A percentile compares a stretch with the other conserved stretches of the same genome.
These are phyloP conservation scores for Aureobasidium leucospermi DNA, from an alignment of 2,329 filamentous ascomycete genomes.

Conservation along the genomic window DNA sequence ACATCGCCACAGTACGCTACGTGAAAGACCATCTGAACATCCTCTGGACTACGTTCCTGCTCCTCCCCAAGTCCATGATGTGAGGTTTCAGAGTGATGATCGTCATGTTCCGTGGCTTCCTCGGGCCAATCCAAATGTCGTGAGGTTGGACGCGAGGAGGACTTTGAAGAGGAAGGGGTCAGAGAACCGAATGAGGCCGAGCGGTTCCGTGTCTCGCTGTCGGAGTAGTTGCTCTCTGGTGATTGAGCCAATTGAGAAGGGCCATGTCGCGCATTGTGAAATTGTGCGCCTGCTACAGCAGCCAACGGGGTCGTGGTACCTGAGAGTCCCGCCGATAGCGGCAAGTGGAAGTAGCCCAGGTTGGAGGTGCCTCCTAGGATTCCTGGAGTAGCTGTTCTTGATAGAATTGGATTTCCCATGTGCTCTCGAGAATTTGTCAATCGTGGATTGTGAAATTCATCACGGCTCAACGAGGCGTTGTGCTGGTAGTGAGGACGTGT, in stretches of 20 bases:
- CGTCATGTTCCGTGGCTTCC: slow-evolving; percentile 16
- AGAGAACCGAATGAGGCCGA: slow-evolving; percentile 38
- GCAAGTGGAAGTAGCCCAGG: slow-evolving; percentile 75
- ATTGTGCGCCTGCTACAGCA: slow-evolving; percentile 66
- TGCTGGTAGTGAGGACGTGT: slow-evolving; percentile 3
- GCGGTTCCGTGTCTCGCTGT: slow-evolving; percentile 30
- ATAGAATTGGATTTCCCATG: slow-evolving; percentile 28
- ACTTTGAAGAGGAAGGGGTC: slow-evolving; percentile 38
- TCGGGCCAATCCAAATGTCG: slow-evolving; percentile 25
- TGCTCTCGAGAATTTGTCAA: slow-evolving; percentile 13
- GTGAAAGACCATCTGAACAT: slow-evolving; percentile 86
- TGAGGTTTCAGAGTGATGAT: background rate
- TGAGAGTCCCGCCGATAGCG: slow-evolving; percentile 62
- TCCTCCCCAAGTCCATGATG: background rate
- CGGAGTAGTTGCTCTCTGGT: slow-evolving; percentile 10
- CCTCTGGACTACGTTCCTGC: slow-evolving; percentile 68
- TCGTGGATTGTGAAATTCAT: slow-evolving; percentile 11
- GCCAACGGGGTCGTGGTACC: slow-evolving; percentile 74
- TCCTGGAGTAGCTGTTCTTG: slow-evolving; percentile 49
- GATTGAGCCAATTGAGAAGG: slow-evolving; percentile 12
- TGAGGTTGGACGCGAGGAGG: slow-evolving; percentile 38
- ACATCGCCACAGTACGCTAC: slow-evolving; percentile 86
- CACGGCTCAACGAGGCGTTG: slow-evolving; percentile 4
- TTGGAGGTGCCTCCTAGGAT: slow-evolving; percentile 65
- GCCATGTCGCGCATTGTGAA: slow-evolving; percentile 36